Conservation (phyloP, 2,329 filamentous ascomycete species). For the Curvularia verruculosa region DNA sequence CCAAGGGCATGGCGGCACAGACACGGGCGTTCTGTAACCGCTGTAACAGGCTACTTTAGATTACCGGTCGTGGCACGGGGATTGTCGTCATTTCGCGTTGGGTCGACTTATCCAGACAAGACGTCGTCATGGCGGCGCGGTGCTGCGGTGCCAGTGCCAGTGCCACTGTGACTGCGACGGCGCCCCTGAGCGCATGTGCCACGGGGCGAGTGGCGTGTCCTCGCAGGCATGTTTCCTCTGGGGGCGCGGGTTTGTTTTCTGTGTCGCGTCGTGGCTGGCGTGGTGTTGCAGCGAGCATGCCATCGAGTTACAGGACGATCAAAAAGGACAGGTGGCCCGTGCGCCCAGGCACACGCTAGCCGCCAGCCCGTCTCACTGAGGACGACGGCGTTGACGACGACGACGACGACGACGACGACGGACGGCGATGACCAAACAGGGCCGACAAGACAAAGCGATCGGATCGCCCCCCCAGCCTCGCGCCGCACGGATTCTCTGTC, state of each 20-base stretch:
- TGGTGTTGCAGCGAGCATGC: background rate
- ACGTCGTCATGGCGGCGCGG: background rate
- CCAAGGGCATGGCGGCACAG: constrained; percentile 14
- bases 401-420: background rate
- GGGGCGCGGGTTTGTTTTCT: background rate
- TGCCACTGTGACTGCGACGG: too few relatives aligned
- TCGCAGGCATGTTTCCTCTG: background rate
- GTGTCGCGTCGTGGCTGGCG: background rate
- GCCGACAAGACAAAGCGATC: background rate
- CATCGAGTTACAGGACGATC: background rate
- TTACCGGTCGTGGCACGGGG: constrained; percentile 11
- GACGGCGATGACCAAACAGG: too few relatives aligned
- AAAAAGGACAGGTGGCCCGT: background rate
- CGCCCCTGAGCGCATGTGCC: too few relatives aligned
- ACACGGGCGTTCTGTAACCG: constrained; percentile 30
- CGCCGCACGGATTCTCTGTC: too few relatives aligned
- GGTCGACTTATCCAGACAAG: constrained; percentile 6
- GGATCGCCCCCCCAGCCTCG: background rate
- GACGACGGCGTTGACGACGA: background rate
- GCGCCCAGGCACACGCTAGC: background rate
- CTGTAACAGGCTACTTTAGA: constrained; percentile 29
- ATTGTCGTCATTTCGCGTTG: constrained; percentile 17
- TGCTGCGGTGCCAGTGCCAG: background rate
- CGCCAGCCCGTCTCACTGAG: background rate
- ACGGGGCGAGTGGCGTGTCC: too few relatives aligned